phyloP scores from a whole-genome alignment of 1,284 basidiomycete species.

The Sanguinoderma infundibulare region DNA sequence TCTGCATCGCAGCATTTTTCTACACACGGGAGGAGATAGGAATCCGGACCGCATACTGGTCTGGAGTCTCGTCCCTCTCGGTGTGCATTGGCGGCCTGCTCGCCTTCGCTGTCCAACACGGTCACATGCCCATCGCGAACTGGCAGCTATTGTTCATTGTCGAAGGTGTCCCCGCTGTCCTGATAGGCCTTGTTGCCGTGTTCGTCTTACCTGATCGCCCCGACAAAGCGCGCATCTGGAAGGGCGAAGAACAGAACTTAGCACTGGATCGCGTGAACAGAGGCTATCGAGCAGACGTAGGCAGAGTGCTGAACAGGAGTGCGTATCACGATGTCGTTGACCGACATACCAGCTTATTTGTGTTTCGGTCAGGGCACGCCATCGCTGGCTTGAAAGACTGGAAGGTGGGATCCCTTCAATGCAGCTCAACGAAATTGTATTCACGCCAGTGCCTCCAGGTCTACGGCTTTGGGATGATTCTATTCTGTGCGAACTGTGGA shows the following conservation, averaged over 20 bases:
- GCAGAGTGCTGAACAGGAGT: constrained; percentile 71
- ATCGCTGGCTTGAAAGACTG: constrained; percentile 71
- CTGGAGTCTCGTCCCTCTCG: constrained; percentile 79
- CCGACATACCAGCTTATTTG: no score
- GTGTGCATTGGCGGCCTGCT: constrained; percentile 82
- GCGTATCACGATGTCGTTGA: constrained; percentile 16
- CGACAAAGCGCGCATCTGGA: constrained; percentile 74
- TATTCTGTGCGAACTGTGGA: constrained; percentile 81
- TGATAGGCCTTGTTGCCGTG: constrained; percentile 69
- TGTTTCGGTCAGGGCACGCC: constrained; percentile 57
- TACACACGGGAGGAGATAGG: constrained; percentile 79
- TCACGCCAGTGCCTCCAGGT: constrained; percentile 42
- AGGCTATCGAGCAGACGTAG: constrained; percentile 68
- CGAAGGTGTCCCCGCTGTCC: constrained; percentile 72
- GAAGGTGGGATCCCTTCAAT: constrained; percentile 48
- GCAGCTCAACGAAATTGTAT: not conserved
- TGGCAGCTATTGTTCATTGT: constrained; percentile 81
- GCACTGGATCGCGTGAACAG: constrained; percentile 79
- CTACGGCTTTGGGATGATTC: constrained; percentile 67
- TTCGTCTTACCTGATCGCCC: constrained; percentile 79
- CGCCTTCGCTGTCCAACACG: constrained; percentile 72
- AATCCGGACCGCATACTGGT: constrained; percentile 76
- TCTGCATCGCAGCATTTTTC: constrained; percentile 58
- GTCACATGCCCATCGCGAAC: constrained; percentile 50
- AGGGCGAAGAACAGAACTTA: constrained; percentile 72